Evolutionary conservation across 1,139 yeast species (phyloP), one percentile per base, ranked within the genome.

Genomic region (Candida neerlandica): DNA sequence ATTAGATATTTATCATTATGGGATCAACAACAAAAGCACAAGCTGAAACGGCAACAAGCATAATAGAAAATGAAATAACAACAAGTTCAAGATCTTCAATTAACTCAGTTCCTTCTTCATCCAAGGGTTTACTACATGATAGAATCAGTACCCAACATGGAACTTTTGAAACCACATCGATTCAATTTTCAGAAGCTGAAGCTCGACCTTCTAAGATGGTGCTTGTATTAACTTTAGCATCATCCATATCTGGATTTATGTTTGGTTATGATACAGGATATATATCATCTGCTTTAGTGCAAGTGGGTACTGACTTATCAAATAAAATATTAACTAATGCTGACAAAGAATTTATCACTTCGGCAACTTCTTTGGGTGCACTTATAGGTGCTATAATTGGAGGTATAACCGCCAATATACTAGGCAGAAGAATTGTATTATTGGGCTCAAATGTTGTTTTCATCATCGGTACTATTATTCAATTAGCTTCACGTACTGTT

Each of bases 241-340:
- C 97, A 0, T 90, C 97, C 9, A 85, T 92, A 54, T 90, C 97
- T 1, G 98, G 98, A 4, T 91, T 91, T 67, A 84, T 92, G 90
- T 92, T 91, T 69, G 98, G 98, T 55, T 92, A 92, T 64, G 98
- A 92, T 66, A 92, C 98, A 0, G 98, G 97, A 53, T 92, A 92
- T 68, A 90, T 92, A 43, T 91, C 97, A 1, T 85, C 96, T 14
- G 97, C 97, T 0, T 75, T 92, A 61, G 96, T 91, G 15, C 84
- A 90, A 41, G 82, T 92, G 44, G 91, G 94, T 5, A 80, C 84
- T 5, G 96, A 89, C 62, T 78, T 92, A 55, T 75, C 75, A 46
- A 66, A 71, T 47, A 70, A 72, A 46, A 58, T 71, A 5, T 69
- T 89, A 47, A 76, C 92, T 0, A 80, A 81, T 49, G 94, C 96